Percentiles rank a stretch among this genome's conserved stretches.
Conservation (phyloP, 2,329 filamentous ascomycete genomes). For the Myriosclerotinia duriaeana region DNA sequence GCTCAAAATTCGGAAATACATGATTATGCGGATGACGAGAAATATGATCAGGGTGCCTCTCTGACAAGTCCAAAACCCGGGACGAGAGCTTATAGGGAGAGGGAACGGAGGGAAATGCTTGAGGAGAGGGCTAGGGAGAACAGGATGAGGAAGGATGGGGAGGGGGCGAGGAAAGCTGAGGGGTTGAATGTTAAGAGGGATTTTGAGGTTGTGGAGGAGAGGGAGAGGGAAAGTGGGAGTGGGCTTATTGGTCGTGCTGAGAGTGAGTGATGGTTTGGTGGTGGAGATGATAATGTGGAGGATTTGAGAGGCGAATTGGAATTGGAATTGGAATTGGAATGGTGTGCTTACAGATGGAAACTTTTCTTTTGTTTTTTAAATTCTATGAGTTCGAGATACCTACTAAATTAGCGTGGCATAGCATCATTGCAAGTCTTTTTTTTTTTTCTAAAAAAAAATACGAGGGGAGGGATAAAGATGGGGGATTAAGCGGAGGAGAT, state of each 20-base stretch:
- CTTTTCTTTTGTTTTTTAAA: too few species aligned
- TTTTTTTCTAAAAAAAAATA: too few species aligned
- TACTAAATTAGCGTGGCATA: too few species aligned
- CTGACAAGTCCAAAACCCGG: conserved; percentile 24
- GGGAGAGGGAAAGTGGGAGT: not conserved
- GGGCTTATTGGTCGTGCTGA: not conserved
- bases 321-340: not conserved
- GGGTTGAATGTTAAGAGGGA: conserved; percentile 4
- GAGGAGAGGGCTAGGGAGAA: not conserved
- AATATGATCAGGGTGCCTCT: not conserved
- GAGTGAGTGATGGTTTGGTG: not conserved
- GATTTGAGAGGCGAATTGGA: not conserved
- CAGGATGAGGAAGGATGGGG: not conserved
- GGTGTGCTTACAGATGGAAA: not conserved
- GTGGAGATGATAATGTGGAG: too few species aligned
- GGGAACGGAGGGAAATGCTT: conserved; percentile 25
- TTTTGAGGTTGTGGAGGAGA: conserved; percentile 1
- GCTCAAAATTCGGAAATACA: too few species aligned
- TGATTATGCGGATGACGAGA: not conserved
- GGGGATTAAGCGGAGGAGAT: too few species aligned
- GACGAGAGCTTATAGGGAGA: conserved; percentile 33
- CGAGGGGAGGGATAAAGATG: too few species aligned
- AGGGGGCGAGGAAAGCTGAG: not conserved
- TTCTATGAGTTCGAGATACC: too few species aligned
- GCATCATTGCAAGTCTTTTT: too few species aligned